Percentiles rank a stretch among this genome's conserved stretches.
phyloP scores from a whole-genome alignment of 345 rosid species.

The Cardamine chenopodiifolia region DNA sequence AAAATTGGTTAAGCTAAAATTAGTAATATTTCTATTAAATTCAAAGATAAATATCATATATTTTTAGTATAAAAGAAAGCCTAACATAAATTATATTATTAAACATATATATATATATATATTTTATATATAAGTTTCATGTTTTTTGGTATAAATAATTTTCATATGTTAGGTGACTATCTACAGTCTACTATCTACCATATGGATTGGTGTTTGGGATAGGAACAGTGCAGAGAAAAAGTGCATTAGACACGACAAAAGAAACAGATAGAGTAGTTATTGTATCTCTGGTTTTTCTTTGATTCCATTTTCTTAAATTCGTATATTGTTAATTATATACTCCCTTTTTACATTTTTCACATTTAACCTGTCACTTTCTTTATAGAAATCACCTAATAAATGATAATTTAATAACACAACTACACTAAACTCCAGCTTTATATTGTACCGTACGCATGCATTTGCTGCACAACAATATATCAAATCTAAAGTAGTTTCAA shows the following conservation, averaged over 20 bases:
- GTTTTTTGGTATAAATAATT: not conserved
- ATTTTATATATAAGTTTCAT: too few species aligned
- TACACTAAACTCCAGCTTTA: not conserved
- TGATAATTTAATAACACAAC: not conserved
- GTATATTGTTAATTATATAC: not conserved
- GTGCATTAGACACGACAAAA: conserved; percentile 17
- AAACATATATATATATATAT: not conserved
- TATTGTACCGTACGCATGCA: not conserved
- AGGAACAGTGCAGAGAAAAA: conserved; percentile 36
- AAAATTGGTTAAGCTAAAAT: too few species aligned
- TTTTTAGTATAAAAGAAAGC: too few species aligned
- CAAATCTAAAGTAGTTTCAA: not conserved
- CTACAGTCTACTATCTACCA: conserved; percentile 16
- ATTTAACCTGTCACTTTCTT: not conserved
- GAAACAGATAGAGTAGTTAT: not conserved
- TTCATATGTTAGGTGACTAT: conserved; percentile 17
- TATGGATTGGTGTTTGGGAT: conserved; percentile 38
- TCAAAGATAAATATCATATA: too few species aligned
- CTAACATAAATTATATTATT: too few species aligned
- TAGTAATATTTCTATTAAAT: too few species aligned
- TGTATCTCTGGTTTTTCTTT: not conserved
- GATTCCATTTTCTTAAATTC: not conserved
- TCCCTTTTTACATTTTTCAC: not conserved
- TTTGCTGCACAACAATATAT: not conserved
- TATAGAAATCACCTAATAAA: not conserved